Conservation (phyloP, 2,329 filamentous ascomycete genomes). For the Nemania diffusa region DNA sequence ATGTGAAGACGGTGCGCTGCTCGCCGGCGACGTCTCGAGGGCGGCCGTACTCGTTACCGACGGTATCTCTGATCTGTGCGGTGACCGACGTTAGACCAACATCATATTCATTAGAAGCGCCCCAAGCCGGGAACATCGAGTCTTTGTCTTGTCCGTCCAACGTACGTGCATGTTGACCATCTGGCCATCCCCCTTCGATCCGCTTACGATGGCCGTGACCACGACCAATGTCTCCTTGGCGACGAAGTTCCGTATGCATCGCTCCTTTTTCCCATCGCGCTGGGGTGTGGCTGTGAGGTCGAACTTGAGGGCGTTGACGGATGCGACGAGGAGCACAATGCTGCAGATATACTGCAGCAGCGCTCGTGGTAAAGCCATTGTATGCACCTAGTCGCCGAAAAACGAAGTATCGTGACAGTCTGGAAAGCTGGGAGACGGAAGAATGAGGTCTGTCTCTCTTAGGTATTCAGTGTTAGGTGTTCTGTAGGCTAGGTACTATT, state of each 20-base stretch:
- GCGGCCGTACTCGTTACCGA: slow-evolving; percentile 94
- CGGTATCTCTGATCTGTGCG: slow-evolving; percentile 86
- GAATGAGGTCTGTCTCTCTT: too few relatives aligned
- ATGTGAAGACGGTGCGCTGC: slow-evolving; percentile 92
- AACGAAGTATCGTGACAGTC: slow-evolving; percentile 3
- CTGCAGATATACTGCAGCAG: slow-evolving; percentile 69
- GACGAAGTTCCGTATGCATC: slow-evolving; percentile 98
- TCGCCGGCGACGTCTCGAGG: slow-evolving; percentile 93
- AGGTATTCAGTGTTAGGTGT: too few relatives aligned
- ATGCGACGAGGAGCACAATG: slow-evolving; percentile 65
- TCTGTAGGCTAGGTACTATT: too few relatives aligned
- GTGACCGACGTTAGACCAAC: background rate
- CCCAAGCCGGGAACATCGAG: background rate
- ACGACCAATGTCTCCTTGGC: slow-evolving; percentile 92
- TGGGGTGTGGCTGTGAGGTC: slow-evolving; percentile 77
- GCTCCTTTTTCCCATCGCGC: slow-evolving; percentile 72
- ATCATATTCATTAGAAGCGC: background rate
- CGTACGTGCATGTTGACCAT: slow-evolving; percentile 90
- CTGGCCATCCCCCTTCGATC: slow-evolving; percentile 91
- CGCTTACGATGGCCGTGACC: slow-evolving; percentile 88
- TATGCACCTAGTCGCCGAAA: slow-evolving; percentile 22
- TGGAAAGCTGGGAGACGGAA: background rate
- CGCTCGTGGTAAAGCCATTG: slow-evolving; percentile 62
- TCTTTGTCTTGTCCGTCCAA: slow-evolving; percentile 38
- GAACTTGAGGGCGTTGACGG: slow-evolving; percentile 84